Evolutionary conservation across 2,329 filamentous ascomycete species (phyloP), one percentile per base, ranked within the genome.

Genomic region (Aspergillus alliaceus): DNA sequence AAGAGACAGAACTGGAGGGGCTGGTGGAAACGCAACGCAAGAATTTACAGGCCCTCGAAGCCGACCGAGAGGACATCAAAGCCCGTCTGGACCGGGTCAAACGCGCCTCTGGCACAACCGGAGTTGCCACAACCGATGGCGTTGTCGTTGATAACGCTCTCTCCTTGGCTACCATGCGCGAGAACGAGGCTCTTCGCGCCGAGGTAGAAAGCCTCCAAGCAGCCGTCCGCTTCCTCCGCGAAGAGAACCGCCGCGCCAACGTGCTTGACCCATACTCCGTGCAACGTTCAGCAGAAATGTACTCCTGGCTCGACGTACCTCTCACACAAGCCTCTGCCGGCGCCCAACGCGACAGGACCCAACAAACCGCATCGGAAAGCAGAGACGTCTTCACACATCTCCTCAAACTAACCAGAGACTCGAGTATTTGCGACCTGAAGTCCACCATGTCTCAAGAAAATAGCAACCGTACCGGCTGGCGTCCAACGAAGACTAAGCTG

Each of bases 161-260:
- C 27, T 77, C 76, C 8, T 58, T 78, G 20, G 74, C 72, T 6
- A 67, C 75, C 18, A 73, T 77, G 67, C 72, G 70, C n/a, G 75
- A 78, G 63, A 77, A 77, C 52, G 76, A 77, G 58, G 65, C 69
- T 51, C 72, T 78, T 25, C 73, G 76, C 27, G 66, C 72, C 14
- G 78, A 80, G 58, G 72, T 80, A 20, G 66, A 67, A 51, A 75
- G 69, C 59, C 71, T 80, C 12, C 76, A 79, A 68, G 72, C 77
- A n/a, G 75, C 77, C 1, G 74, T 80, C 6, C 76, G 78, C 48
- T 79, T 75, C 63, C 65, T 80, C 7, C 75, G 77, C 32, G 73
- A 76, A 52, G 78, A 80, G 51, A 79, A 77, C 57, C 72, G 74
- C 25, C 75, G 74, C 25, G 64, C 69, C 22, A 75, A 69, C 49